Conservation (phyloP, 495 filamentous ascomycete genomes). For the Aspergillus cavernicola region DNA sequence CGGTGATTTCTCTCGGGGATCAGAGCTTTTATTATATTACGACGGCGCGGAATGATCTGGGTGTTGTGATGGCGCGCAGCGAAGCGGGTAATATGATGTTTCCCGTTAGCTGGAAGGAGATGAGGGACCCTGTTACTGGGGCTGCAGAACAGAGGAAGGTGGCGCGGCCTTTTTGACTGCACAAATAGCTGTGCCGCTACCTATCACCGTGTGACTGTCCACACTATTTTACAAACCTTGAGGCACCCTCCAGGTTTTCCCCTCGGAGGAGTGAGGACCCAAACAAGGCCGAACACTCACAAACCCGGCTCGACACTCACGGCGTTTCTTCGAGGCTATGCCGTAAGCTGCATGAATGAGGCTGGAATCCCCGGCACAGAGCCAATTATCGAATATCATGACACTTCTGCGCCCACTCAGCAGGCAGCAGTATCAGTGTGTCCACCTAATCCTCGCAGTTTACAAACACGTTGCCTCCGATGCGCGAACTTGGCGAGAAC, state of each 20-base stretch:
- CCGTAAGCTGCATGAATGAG: not conserved
- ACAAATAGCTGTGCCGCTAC: not conserved
- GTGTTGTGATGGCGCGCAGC: slow-evolving; percentile 90
- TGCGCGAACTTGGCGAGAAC: not conserved
- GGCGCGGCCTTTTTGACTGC: slow-evolving; percentile 77
- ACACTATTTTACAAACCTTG: not conserved
- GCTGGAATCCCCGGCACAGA: not conserved
- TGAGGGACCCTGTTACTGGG: slow-evolving; percentile 79
- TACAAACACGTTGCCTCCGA: not conserved
- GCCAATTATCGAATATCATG: not conserved
- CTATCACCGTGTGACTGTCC: not conserved
- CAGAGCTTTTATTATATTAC: slow-evolving; percentile 90
- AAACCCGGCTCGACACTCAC: not conserved
- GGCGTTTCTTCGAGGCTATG: not conserved
- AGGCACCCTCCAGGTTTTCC: no score
- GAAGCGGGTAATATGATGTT: slow-evolving; percentile 86
- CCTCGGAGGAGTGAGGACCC: not conserved
- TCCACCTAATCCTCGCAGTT: not conserved
- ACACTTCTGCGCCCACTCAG: not conserved
- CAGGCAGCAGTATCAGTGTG: not conserved
- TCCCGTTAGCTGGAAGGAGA: slow-evolving; percentile 92
- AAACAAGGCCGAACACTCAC: not conserved
- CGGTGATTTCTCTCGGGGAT: slow-evolving; percentile 88
- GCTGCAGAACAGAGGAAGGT: slow-evolving; percentile 81
- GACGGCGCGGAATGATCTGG: slow-evolving; percentile 85